A percentile compares a stretch with the other conserved stretches of the same genome.
These are phyloP conservation scores for Dissophora ornata DNA, from an alignment of 192 early-diverging fungal species.

Conservation along the genomic window DNA sequence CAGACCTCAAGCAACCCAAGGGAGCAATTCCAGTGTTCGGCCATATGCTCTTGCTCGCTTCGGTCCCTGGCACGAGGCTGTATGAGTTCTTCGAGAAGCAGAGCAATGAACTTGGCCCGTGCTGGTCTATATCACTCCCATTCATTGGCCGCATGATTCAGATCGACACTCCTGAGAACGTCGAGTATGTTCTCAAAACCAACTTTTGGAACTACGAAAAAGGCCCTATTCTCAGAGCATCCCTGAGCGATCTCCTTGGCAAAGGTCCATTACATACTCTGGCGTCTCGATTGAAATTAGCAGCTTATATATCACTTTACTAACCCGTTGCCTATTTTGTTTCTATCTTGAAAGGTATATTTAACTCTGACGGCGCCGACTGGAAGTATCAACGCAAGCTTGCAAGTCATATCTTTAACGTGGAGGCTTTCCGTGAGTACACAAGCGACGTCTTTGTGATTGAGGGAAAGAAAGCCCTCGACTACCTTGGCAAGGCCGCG, in stretches of 20 bases:
- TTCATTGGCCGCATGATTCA: conserved; percentile 29
- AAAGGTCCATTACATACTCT: no score
- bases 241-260: not conserved
- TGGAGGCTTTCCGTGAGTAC: conserved; percentile 18
- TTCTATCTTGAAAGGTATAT: not conserved
- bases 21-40: conserved; percentile 19
- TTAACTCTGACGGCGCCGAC: conserved; percentile 2
- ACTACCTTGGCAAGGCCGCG: conserved; percentile 13
- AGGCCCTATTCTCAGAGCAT: not conserved
- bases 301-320: no score
- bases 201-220: conserved; percentile 11
- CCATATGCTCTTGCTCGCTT: conserved; percentile 20
- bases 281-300: no score
- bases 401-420: conserved; percentile 13
- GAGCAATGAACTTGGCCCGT: conserved; percentile 10
- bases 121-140: conserved; percentile 19
- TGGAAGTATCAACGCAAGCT: conserved; percentile 28
- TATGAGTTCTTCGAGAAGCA: conserved; percentile 27
- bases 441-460: conserved; percentile 21
- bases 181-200: conserved; percentile 21
- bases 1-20: conserved; percentile 23
- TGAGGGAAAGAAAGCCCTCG: conserved; percentile 6
- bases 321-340: no score
- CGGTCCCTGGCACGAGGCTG: conserved; percentile 1
- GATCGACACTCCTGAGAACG: conserved; percentile 21